Evolutionary conservation across 2,329 filamentous ascomycete genomes (phyloP).

Genomic region (Arthrobotrys megalospora): DNA sequence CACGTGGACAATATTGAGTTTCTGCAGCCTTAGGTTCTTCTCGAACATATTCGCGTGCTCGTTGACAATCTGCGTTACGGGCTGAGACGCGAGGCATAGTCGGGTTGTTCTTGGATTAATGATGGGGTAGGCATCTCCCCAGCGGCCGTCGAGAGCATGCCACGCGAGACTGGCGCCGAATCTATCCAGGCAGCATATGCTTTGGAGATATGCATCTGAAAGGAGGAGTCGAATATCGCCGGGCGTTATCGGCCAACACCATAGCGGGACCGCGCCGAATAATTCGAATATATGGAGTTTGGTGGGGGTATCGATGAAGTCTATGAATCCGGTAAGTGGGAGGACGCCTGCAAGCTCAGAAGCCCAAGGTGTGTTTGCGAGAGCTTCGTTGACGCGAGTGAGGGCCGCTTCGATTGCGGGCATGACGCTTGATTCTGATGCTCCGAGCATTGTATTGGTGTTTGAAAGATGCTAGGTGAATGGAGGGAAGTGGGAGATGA

Average conservation of each 20-base stretch:
- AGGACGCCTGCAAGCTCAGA: constrained; percentile 43
- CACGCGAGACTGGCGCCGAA: constrained; percentile 44
- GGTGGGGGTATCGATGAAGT: constrained; percentile 48
- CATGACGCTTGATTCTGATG: constrained; percentile 25
- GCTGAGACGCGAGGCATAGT: constrained; percentile 42
- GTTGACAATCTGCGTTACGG: constrained; percentile 29
- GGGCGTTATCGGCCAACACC: constrained; percentile 48
- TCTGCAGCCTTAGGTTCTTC: constrained; percentile 42
- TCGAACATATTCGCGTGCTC: constrained; percentile 50
- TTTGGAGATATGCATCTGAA: constrained; percentile 45
- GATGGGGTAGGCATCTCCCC: constrained; percentile 45
- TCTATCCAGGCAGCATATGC: constrained; percentile 49
- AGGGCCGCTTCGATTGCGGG: constrained; percentile 37
- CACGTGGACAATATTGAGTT: constrained; percentile 39
- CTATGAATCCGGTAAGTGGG: constrained; percentile 51
- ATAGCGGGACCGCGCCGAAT: constrained; percentile 45
- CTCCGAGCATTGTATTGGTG: constrained; percentile 11
- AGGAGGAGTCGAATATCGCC: constrained; percentile 49
- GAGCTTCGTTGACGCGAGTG: constrained; percentile 31
- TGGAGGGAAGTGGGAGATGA: not conserved
- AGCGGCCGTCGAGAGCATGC: constrained; percentile 51
- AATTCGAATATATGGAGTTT: constrained; percentile 53
- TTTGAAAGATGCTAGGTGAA: not conserved
- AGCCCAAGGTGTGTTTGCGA: constrained; percentile 34
- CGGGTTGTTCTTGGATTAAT: constrained; percentile 47